Evolutionary conservation across 257 asterid genomes (phyloP).

Genomic region (Gardenia jasminoides): DNA sequence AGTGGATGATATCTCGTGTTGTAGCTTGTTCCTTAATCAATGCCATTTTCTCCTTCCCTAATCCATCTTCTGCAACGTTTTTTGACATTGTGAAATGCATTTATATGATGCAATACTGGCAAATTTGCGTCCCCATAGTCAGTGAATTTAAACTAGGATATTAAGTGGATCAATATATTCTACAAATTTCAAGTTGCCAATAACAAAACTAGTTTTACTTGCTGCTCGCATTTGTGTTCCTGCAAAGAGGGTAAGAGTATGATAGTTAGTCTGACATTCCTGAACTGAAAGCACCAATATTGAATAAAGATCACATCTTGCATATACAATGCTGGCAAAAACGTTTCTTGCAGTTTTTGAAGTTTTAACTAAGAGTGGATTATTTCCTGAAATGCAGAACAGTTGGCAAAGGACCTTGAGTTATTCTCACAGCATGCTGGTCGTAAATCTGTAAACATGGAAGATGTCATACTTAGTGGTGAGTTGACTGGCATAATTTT

Average conservation of each 20-base stretch:
- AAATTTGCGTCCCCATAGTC: neutral
- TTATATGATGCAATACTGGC: neutral
- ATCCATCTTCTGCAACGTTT: neutral
- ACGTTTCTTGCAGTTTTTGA: neutral
- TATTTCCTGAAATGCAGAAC: slow-evolving; percentile 50
- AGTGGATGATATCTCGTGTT: neutral
- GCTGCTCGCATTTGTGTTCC: neutral
- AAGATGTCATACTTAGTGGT: slow-evolving; percentile 91
- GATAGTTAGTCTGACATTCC: neutral
- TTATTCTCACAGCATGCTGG: slow-evolving; percentile 83
- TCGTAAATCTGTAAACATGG: slow-evolving; percentile 93
- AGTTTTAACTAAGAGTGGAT: slow-evolving; percentile 1
- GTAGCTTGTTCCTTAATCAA: neutral
- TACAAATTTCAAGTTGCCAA: neutral
- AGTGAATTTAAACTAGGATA: neutral
- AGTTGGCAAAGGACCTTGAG: slow-evolving; percentile 86
- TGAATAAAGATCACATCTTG: neutral
- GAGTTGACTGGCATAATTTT: slow-evolving; percentile 23
- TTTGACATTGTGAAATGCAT: neutral
- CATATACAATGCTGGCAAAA: neutral
- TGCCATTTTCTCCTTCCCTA: neutral
- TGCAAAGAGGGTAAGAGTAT: neutral
- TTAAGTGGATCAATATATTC: neutral
- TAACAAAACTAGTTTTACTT: neutral
- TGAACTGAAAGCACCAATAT: neutral